Evolutionary conservation across 345 rosid species (phyloP), one percentile per base, ranked within the genome.

Genomic region (Eucalyptus cloeziana): DNA sequence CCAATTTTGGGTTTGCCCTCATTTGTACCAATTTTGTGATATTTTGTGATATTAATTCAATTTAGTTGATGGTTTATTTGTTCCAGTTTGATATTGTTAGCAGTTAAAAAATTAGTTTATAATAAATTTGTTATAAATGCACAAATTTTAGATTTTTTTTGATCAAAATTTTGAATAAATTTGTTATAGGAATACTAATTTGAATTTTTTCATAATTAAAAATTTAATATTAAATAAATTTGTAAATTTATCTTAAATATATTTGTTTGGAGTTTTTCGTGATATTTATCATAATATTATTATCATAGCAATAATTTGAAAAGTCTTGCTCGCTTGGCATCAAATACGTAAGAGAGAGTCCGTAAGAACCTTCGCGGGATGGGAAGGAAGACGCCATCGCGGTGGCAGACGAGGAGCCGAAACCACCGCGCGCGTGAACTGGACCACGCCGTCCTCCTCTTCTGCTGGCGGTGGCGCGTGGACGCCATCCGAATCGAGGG

Each of bases 61-160:
- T 52, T 52, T 52, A 52, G 10, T 3, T 0, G 10, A 19, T 0
- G 56, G 1, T 3, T 7, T 52, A 52, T 52, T 52, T 52, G 7
- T 52, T 17, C 7, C 24, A 52, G 4, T 52, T 52, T 52, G 4
- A 52, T 52, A 17, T 52, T 52, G 19, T 52, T 52, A 4, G 24
- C 0, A 0, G 2, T 7, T 52, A 19, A 52, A 19, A 17, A 19
- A 52, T 7, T 52, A 52, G 0, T 52, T 52, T 52, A 19, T 0
- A 2, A 4, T 7, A 52, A 19, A 17, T 52, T 52, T 52, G 2
- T 52, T 7, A 52, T 52, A 52, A 0, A 0, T 7, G 9, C 3
- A 52, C 2, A 0, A 7, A 0, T 52, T 7, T 52, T 17, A 1
- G 2, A 4, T 1, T 52, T 52, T 52, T 52, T 1, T 52, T 0